phyloP scores from a whole-genome alignment of 805 yeast species.

The Teunomyces stri region DNA sequence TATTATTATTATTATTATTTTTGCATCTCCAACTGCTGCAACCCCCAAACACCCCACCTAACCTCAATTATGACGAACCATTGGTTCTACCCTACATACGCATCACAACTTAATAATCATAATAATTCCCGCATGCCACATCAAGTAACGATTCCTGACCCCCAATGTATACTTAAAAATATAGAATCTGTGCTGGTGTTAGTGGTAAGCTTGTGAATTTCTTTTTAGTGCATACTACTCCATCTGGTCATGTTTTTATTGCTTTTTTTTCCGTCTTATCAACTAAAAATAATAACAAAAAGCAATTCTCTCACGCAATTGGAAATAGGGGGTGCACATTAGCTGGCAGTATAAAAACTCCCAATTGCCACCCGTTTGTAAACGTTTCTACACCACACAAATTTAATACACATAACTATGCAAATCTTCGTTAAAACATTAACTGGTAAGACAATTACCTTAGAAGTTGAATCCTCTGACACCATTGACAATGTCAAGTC shows the following conservation, averaged over 20 bases:
- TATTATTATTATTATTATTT: not conserved
- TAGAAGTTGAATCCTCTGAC: conserved; percentile 98
- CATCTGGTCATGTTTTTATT: conserved; percentile 1
- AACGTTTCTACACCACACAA: conserved; percentile 38
- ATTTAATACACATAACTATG: conserved; percentile 50
- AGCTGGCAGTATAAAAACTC: not conserved
- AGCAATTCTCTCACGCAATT: conserved; percentile 1
- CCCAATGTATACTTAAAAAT: not conserved
- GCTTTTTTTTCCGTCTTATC: conserved; percentile 3
- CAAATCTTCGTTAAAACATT: conserved; percentile 99
- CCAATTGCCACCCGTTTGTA: conserved; percentile 6
- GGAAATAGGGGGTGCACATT: conserved; percentile 5
- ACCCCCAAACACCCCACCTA: too few species aligned
- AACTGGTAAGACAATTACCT: conserved; percentile 98
- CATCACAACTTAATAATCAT: not conserved
- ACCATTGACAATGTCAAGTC: conserved; percentile 98
- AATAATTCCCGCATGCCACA: not conserved
- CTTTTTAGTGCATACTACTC: not conserved
- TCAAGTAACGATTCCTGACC: not conserved
- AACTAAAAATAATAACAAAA: not conserved
- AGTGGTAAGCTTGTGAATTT: not conserved
- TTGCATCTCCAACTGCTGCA: too few species aligned
- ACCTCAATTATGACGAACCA: not conserved
- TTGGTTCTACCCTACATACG: not conserved
- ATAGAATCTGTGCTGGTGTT: not conserved